Percentiles rank a stretch among this genome's conserved stretches.
Evolutionary conservation across 2,329 filamentous ascomycete genomes (phyloP).

Genomic region (Pseudonectria buxi): DNA sequence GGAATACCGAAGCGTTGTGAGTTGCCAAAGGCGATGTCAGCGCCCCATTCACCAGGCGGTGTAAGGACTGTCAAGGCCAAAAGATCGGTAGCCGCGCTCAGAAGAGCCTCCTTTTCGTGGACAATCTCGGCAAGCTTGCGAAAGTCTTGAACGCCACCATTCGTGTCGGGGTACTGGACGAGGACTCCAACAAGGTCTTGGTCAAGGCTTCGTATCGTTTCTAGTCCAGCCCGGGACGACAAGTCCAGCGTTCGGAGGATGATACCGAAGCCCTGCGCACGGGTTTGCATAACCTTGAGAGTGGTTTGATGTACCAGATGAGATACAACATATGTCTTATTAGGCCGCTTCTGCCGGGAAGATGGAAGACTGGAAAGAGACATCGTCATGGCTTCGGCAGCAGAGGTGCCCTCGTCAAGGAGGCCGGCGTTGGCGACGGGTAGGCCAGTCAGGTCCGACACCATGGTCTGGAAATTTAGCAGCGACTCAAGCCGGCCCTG

Average conservation of each 20-base stretch:
- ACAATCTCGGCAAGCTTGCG: slow-evolving; percentile 65
- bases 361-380: slow-evolving; percentile 69
- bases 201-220: slow-evolving; percentile 65
- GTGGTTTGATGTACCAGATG: slow-evolving; percentile 80
- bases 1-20: slow-evolving; percentile 89
- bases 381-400: slow-evolving; percentile 92
- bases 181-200: slow-evolving; percentile 82
- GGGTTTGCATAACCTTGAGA: slow-evolving; percentile 72
- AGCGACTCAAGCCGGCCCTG: slow-evolving; percentile 88
- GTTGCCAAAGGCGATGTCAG: slow-evolving; percentile 90
- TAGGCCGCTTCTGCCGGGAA: slow-evolving; percentile 63
- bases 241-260: slow-evolving; percentile 68
- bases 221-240: slow-evolving; percentile 51
- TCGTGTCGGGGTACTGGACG: slow-evolving; percentile 91
- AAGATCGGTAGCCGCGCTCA: slow-evolving; percentile 85
- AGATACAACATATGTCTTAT: slow-evolving; percentile 80
- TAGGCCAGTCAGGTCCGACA: slow-evolving; percentile 79
- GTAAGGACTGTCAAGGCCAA: slow-evolving; percentile 81
- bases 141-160: slow-evolving; percentile 73
- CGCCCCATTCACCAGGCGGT: slow-evolving; percentile 88
- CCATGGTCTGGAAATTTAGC: slow-evolving; percentile 92
- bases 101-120: slow-evolving; percentile 69
- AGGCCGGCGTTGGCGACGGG: slow-evolving; percentile 87
- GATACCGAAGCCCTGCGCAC: slow-evolving; percentile 88
- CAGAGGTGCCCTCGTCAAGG: slow-evolving; percentile 85